Evolutionary conservation across 148 eudicot genomes (phyloP).

Genomic region (Selenicereus undatus): DNA sequence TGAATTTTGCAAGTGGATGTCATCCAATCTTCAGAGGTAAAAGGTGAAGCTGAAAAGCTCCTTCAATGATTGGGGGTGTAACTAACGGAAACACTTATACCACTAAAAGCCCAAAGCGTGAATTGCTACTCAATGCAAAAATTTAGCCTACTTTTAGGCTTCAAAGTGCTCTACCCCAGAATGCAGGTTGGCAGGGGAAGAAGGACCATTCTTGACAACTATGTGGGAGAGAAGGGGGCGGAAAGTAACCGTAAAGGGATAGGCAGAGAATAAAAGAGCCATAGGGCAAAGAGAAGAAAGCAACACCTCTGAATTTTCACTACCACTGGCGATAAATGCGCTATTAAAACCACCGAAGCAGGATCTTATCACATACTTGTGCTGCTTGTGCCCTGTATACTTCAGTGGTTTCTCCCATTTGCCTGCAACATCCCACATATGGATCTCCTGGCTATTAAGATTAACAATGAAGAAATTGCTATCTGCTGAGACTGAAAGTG

Average conservation of each 20-base stretch:
- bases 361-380: slow-evolving; percentile 77
- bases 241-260: neutral
- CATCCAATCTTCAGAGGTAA: too few relatives aligned
- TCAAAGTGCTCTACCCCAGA: neutral
- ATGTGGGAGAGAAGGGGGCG: neutral
- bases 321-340: slow-evolving; percentile 84
- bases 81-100: too few relatives aligned
- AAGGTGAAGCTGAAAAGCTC: too few relatives aligned
- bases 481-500: slow-evolving; percentile 73
- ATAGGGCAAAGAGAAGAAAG: slow-evolving; percentile 12
- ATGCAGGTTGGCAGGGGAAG: neutral
- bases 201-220: neutral
- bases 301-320: slow-evolving; percentile 81
- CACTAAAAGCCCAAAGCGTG: too few relatives aligned
- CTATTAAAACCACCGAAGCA: slow-evolving; percentile 87
- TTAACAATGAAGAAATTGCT: slow-evolving; percentile 64
- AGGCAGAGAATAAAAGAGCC: neutral
- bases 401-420: slow-evolving; percentile 59
- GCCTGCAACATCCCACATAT: slow-evolving; percentile 83
- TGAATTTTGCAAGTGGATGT: too few relatives aligned
- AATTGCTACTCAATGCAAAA: too few relatives aligned
- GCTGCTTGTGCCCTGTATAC: slow-evolving; percentile 77
- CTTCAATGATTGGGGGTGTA: too few relatives aligned
- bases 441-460: slow-evolving; percentile 91
- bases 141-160: neutral